Base-by-base conservation (phyloP, 495 filamentous ascomycete genomes). In the Tuber aestivum region DNA sequence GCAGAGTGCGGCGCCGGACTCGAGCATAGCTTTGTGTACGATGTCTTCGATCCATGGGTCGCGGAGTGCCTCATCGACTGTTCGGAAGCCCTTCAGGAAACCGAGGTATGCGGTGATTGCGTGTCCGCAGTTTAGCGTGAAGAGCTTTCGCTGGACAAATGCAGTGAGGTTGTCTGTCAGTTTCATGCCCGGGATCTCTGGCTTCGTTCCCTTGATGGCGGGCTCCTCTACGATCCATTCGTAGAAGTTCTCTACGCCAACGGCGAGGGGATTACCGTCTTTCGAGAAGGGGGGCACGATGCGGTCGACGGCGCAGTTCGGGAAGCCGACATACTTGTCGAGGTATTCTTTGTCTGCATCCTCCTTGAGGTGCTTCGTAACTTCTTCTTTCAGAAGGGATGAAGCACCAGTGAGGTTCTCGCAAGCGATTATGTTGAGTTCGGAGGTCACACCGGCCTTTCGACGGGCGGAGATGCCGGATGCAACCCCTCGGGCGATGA, bases 81-180 rank as follows among this genome's bases (percentile, higher is more conserved):
- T 94, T 82, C 88, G 86, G 87, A 95, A 97, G 74, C 91, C 89
- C 48, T 89, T 89, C 83, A 92, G 86, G 87, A 95, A 90, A 68
- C 95, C 95, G 84, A 94, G 94, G 89, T 98, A 99, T 72, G 95
- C 95, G 38, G 95, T 94, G n/a, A 94, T 94, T 70, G 96, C 95
- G 83, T 99, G 95, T 70, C 93, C 91, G 38, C 95, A 98, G 89
- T 99, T 99, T 87, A 99, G 95, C 27, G 95, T 99, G 88, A 93
- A 99, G 76, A 99, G 90, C 87, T 99, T 99, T 85, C 95, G 94
- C 89, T 99, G 94, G 82, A 98, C 97, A 87, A 94, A 99, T 72
- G 95, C 95, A 82, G 89, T 87, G 38, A 99, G 89, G 87, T 97
- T 89, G 78, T 93, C 90, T 69, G 97, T 96, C 90, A 92, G 96